Evolutionary conservation across 2,329 filamentous ascomycete species (phyloP).

Genomic region (Didymella lethalis): DNA sequence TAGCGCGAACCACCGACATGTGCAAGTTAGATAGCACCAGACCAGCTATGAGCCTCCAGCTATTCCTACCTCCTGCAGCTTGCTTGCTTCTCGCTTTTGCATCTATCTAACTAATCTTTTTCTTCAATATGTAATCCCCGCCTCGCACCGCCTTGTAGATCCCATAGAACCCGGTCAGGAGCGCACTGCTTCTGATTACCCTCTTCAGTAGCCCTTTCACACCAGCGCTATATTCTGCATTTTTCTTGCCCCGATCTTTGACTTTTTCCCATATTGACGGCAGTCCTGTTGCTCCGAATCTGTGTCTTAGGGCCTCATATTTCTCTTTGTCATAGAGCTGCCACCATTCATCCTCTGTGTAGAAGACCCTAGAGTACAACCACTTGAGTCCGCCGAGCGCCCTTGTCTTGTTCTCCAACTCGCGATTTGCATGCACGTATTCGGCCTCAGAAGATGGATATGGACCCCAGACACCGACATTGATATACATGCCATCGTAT

Average conservation of each 20-base stretch:
- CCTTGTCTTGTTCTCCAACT: slow-evolving; percentile 72
- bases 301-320: slow-evolving; percentile 69
- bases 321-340: slow-evolving; percentile 64
- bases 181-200: slow-evolving; percentile 35
- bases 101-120: slow-evolving; percentile 23
- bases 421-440: slow-evolving; percentile 75
- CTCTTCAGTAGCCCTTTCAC: slow-evolving; percentile 36
- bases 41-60: neutral
- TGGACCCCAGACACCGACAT: slow-evolving; percentile 76
- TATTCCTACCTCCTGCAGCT: neutral
- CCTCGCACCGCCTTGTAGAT: slow-evolving; percentile 47
- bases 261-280: slow-evolving; percentile 75
- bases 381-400: slow-evolving; percentile 82
- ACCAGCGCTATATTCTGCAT: slow-evolving; percentile 26
- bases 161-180: slow-evolving; percentile 52
- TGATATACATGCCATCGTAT: slow-evolving; percentile 41
- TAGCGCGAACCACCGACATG: too few species aligned
- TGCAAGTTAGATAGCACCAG: neutral
- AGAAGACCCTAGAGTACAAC: slow-evolving; percentile 88
- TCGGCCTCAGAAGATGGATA: slow-evolving; percentile 63
- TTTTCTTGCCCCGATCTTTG: slow-evolving; percentile 50
- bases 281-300: slow-evolving; percentile 68
- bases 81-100: neutral
- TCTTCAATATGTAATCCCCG: slow-evolving; percentile 44
- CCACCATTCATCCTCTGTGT: slow-evolving; percentile 77